phyloP scores from a whole-genome alignment of 1,284 basidiomycete species.

The Melampsora larici-populina region DNA sequence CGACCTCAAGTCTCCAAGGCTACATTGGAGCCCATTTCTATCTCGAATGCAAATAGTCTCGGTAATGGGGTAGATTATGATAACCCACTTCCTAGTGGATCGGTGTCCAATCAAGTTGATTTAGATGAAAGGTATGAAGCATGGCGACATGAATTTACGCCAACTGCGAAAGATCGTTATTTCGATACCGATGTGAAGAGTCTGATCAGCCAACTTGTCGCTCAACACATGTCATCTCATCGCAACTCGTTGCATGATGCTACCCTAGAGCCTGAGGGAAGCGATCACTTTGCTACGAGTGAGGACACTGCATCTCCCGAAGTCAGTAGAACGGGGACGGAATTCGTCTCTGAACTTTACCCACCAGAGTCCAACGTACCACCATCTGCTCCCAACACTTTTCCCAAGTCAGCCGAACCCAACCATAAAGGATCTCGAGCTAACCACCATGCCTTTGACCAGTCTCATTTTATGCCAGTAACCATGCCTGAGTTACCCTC shows the following conservation, averaged over 20 bases:
- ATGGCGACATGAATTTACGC: constrained; percentile 51
- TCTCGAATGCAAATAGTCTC: neutral
- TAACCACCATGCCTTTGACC: constrained; percentile 9
- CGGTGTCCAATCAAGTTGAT: constrained; percentile 6
- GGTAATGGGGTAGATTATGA: constrained; percentile 15
- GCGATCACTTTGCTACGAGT: neutral
- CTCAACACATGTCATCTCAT: constrained; percentile 5
- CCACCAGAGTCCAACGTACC: neutral
- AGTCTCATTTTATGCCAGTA: constrained; percentile 19
- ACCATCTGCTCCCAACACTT: neutral
- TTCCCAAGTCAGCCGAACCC: constrained; percentile 4
- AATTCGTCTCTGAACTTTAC: neutral
- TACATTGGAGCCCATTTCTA: constrained; percentile 5
- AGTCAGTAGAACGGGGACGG: neutral
- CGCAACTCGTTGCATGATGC: neutral
- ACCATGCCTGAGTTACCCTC: constrained; percentile 44
- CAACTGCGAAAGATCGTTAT: constrained; percentile 42
- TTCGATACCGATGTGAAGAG: constrained; percentile 25
- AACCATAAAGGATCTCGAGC: constrained; percentile 6
- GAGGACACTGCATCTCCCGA: neutral
- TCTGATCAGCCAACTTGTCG: constrained; percentile 27
- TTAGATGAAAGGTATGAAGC: constrained; percentile 48
- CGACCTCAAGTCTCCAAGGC: constrained; percentile 10
- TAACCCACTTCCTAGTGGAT: neutral
- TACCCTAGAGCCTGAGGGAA: too few species aligned